These are phyloP conservation scores for Podospora australis DNA, from an alignment of 495 filamentous ascomycete species.

Conservation along the genomic window DNA sequence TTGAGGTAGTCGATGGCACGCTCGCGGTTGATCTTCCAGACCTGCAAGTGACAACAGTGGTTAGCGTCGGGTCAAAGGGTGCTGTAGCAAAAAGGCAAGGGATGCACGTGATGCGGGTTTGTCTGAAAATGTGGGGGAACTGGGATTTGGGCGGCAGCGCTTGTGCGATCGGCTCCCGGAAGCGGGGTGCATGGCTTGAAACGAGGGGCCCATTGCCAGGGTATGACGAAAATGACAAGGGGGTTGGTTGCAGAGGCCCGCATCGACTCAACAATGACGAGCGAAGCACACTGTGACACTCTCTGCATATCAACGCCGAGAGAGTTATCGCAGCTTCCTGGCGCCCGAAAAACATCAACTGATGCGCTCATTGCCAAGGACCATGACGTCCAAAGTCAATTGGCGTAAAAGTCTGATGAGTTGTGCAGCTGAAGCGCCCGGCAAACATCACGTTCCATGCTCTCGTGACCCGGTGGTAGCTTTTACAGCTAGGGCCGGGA, in stretches of 20 bases:
- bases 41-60: constrained; percentile 43
- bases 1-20: constrained; percentile 98
- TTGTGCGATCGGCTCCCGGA: constrained; percentile 20
- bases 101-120: constrained; percentile 19
- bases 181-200: constrained; percentile 31
- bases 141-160: constrained; percentile 2
- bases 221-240: constrained; percentile 27
- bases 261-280: constrained; percentile 19
- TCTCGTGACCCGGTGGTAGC: constrained; percentile 19
- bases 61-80: constrained; percentile 13
- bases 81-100: too few species aligned
- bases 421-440: not conserved
- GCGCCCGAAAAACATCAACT: constrained; percentile 1
- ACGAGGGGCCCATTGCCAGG: constrained; percentile 15
- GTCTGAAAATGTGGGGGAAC: constrained; percentile 2
- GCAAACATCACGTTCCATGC: constrained; percentile 1
- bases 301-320: constrained; percentile 5
- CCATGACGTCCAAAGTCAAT: constrained; percentile 17
- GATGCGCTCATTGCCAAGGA: constrained; percentile 11
- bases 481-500: too few species aligned
- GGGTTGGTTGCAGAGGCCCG: constrained; percentile 2
- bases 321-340: constrained; percentile 6
- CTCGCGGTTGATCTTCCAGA: constrained; percentile 99
- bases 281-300: too few species aligned
- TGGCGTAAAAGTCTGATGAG: constrained; percentile 2